Evolutionary conservation across 2,329 filamentous ascomycete species (phyloP).

Genomic region (Hysterium pulicare): DNA sequence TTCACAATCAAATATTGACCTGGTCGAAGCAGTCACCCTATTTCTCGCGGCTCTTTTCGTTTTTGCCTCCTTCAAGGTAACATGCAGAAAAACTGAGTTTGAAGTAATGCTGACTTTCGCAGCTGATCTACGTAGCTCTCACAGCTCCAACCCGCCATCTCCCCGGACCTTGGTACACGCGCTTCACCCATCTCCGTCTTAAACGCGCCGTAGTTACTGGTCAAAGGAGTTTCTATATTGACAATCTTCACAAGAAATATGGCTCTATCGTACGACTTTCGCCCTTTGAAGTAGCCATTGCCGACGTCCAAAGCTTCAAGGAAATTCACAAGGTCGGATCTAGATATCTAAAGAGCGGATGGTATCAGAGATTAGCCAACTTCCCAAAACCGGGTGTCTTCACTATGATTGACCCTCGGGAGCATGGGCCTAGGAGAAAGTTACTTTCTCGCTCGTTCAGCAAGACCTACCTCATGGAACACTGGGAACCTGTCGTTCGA

Average conservation of each 20-base stretch:
- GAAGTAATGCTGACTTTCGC: neutral
- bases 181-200: constrained; percentile 32
- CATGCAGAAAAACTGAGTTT: too few species aligned
- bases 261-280: constrained; percentile 30
- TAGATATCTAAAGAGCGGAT: constrained; percentile 24
- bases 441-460: constrained; percentile 37
- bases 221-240: constrained; percentile 39
- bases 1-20: too few species aligned
- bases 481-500: constrained; percentile 36
- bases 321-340: constrained; percentile 29
- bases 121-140: constrained; percentile 20
- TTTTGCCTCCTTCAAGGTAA: too few species aligned
- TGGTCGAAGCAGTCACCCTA: too few species aligned
- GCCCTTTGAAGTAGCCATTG: constrained; percentile 27
- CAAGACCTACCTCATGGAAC: constrained; percentile 29
- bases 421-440: constrained; percentile 34
- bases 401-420: constrained; percentile 33
- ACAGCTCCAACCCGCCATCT: constrained; percentile 26
- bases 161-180: constrained; percentile 30
- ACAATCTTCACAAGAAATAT: constrained; percentile 34
- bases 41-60: too few species aligned
- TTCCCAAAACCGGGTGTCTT: constrained; percentile 33
- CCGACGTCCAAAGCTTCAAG: constrained; percentile 26
- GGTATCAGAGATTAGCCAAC: constrained; percentile 18
- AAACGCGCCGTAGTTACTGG: constrained; percentile 37